Percentiles rank a stretch among this genome's conserved stretches.
Conservation (phyloP, 257 asterid species). For the Fraxinus quadrangulata region DNA sequence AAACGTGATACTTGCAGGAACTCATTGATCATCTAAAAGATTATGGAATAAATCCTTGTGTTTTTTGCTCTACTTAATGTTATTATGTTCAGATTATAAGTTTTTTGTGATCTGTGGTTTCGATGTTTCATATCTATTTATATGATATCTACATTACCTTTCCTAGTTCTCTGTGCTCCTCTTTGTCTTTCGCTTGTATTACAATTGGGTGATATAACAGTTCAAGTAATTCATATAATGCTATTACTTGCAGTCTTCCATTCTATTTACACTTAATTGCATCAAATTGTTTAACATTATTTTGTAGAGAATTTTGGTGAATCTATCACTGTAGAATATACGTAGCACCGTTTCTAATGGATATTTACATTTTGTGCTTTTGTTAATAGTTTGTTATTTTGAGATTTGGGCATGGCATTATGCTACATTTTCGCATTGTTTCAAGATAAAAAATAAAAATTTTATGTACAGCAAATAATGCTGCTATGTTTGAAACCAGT, state of each 20-base stretch:
- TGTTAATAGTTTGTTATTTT: not conserved
- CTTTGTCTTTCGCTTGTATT: not conserved
- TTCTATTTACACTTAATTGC: not conserved
- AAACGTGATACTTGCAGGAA: slow-evolving; percentile 15
- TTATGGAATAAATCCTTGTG: not conserved
- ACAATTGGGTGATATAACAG: not conserved
- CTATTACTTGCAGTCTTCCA: not conserved
- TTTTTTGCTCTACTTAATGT: not conserved
- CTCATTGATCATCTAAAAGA: slow-evolving; percentile 21
- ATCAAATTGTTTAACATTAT: no score
- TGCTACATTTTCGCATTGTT: not conserved
- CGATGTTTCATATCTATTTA: not conserved
- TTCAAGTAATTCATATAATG: not conserved
- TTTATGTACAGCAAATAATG: not conserved
- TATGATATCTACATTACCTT: not conserved
- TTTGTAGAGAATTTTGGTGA: not conserved
- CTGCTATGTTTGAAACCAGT: not conserved
- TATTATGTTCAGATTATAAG: not conserved
- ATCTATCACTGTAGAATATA: not conserved
- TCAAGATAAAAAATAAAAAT: no score
- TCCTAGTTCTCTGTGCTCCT: not conserved
- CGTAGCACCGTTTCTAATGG: not conserved
- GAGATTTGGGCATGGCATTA: slow-evolving; percentile 9
- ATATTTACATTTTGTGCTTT: not conserved
- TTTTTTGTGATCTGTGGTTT: slow-evolving; percentile 1